Conservation (phyloP, 176 grass and related monocot species). For the Thalia dealbata region DNA sequence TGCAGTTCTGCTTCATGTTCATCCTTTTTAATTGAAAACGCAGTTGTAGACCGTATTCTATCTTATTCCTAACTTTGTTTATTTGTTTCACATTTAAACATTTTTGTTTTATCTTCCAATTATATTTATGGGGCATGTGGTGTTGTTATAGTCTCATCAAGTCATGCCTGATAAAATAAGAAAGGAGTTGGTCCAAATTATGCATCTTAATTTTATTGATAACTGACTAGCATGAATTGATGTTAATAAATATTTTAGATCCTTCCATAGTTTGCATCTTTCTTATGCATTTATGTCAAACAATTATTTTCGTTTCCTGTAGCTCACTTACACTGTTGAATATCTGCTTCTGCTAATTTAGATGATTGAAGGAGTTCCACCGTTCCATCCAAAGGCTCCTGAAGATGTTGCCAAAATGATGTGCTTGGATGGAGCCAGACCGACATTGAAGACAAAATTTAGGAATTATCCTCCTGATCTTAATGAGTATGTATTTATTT, state of each 20-base stretch:
- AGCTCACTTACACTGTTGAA: background rate
- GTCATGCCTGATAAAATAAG: too few species aligned
- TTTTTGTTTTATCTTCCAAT: too few species aligned
- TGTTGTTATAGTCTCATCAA: too few species aligned
- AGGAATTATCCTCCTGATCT: constrained; percentile 59
- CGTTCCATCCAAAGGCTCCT: constrained; percentile 58
- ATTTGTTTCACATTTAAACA: too few species aligned
- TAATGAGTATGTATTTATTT: constrained; percentile 49
- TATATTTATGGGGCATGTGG: too few species aligned
- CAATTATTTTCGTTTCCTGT: background rate
- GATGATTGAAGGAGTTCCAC: constrained; percentile 77
- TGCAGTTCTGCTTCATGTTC: too few species aligned
- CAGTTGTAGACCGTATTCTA: too few species aligned
- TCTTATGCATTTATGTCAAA: background rate
- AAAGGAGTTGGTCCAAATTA: too few species aligned
- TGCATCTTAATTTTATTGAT: too few species aligned
- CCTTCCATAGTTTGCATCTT: background rate
- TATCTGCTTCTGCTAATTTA: constrained; percentile 24
- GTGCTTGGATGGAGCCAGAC: constrained; percentile 66
- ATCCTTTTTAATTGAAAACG: too few species aligned
- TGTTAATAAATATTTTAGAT: background rate
- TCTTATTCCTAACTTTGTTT: too few species aligned
- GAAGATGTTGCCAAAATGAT: constrained; percentile 60
- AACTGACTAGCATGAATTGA: too few species aligned
- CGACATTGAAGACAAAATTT: constrained; percentile 62